A percentile compares a stretch with the other conserved stretches of the same genome.
These are phyloP conservation scores for Orobanche coerulescens DNA, from an alignment of 257 asterid genomes.

Conservation along the genomic window DNA sequence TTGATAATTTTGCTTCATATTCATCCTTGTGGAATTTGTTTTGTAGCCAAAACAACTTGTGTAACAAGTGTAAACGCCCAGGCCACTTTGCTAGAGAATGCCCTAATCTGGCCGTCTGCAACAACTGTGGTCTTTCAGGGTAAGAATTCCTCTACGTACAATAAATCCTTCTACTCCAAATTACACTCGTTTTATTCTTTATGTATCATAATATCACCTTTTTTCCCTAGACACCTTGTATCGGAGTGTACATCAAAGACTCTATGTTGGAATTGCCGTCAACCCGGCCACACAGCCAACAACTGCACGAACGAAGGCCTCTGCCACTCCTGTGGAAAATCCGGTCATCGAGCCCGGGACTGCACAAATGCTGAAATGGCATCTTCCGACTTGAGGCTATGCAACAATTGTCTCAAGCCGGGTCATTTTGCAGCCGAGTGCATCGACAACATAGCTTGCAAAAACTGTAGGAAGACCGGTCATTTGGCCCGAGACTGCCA, in stretches of 20 bases:
- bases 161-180: not conserved
- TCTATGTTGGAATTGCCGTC: slow-evolving; percentile 43
- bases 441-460: slow-evolving; percentile 55
- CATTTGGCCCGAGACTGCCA: slow-evolving; percentile 53
- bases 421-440: slow-evolving; percentile 44
- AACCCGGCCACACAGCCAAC: slow-evolving; percentile 44
- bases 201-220: not conserved
- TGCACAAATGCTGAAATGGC: slow-evolving; percentile 34
- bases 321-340: slow-evolving; percentile 44
- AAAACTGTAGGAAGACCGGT: slow-evolving; percentile 55
- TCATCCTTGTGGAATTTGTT: not conserved
- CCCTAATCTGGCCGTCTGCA: slow-evolving; percentile 53
- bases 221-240: slow-evolving; percentile 33
- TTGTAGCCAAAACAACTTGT: slow-evolving; percentile 24
- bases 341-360: slow-evolving; percentile 43
- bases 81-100: slow-evolving; percentile 61
- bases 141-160: slow-evolving; percentile 15
- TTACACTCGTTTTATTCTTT: not conserved
- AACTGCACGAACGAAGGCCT: slow-evolving; percentile 42
- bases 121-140: slow-evolving; percentile 47
- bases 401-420: slow-evolving; percentile 43
- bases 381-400: slow-evolving; percentile 40
- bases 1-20: not conserved
- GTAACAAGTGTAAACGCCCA: slow-evolving; percentile 34
- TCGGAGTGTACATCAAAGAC: slow-evolving; percentile 37